phyloP scores from a whole-genome alignment of 2,329 filamentous ascomycete species.

The Verticillium isaacii region DNA sequence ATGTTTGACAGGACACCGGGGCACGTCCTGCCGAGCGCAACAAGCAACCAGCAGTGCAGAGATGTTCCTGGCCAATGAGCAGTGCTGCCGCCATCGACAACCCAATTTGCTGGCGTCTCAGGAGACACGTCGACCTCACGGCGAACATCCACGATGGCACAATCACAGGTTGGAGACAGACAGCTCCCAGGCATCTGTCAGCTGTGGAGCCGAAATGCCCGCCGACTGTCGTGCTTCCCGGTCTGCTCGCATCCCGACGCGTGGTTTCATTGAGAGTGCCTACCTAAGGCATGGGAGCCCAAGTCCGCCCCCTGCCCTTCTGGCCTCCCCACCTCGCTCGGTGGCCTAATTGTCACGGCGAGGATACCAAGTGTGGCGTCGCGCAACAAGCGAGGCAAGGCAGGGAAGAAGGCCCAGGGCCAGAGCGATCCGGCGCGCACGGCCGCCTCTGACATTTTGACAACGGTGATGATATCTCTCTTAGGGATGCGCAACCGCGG shows the following conservation, averaged over 20 bases:
- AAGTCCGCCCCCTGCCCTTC: too few relatives aligned
- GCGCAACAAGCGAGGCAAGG: background rate
- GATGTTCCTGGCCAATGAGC: background rate
- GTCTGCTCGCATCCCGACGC: background rate
- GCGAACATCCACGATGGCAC: background rate
- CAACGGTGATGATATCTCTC: background rate
- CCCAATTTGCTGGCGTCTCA: background rate
- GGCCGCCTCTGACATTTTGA: background rate
- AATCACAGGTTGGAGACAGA: background rate
- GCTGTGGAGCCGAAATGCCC: background rate
- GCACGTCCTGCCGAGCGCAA: background rate
- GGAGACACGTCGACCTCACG: background rate
- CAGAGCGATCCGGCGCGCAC: background rate
- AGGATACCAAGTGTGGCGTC: background rate
- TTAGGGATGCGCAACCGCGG: background rate
- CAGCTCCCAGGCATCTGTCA: background rate
- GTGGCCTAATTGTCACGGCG: background rate
- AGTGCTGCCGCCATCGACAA: background rate
- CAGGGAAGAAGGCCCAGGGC: background rate
- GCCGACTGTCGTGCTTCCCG: background rate
- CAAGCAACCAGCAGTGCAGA: background rate
- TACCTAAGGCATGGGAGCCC: background rate
- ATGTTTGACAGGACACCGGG: background rate
- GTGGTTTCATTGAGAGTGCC: background rate
- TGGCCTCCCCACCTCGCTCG: too few relatives aligned